Evolutionary conservation across 2,329 filamentous ascomycete genomes (phyloP), one percentile per base, ranked within the genome.

Genomic region (Septoria linicola): DNA sequence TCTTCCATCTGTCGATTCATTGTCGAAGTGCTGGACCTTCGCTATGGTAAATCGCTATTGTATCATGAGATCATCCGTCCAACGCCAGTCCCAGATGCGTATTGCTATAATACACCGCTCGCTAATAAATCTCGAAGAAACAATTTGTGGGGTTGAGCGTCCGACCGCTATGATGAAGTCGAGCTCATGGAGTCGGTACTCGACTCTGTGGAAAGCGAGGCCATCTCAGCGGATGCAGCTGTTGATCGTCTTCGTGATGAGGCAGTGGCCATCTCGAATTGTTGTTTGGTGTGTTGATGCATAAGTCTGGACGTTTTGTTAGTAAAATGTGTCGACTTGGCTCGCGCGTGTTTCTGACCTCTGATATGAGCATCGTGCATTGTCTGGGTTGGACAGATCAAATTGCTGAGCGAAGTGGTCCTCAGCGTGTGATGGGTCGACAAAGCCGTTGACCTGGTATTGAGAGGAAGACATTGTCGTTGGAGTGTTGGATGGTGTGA

Each of bases 281-380:
- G 74, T 43, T 70, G 69, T 63, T 73, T 75, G 57, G 75, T 77
- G 66, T 77, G 74, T 56, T 76, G 70, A 54, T 76, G 74, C 73
- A 77, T 76, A 44, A 76, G 67, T 42, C 74, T 76, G 41, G 4
- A 20, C 16, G 3, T 3, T 1, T 20, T 14, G 48, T 62, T 46
- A 60, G 52, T 20, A n/a, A 14, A 8, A 40, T 8, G 11, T 13
- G 3, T n/a, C 13, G 21, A n/a, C 17, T 16, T 8, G 19, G 21
- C n/a, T 4, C 3, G n/a, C 16, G 11, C 13, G 27, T 14, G 11
- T 2, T 31, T 62, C 68, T 52, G 65, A 75, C 73, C 68, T 72
- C 55, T 73, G 68, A 51, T 77, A 77, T 3, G 66, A 66, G 8
- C 64, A 64, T 69, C 74, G 73, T 41, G 74, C 68, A 25, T 60